Evolutionary conservation across 139 green algal species (phyloP), one percentile per base, ranked within the genome.

Genomic region (Monoraphidium neglectum): DNA sequence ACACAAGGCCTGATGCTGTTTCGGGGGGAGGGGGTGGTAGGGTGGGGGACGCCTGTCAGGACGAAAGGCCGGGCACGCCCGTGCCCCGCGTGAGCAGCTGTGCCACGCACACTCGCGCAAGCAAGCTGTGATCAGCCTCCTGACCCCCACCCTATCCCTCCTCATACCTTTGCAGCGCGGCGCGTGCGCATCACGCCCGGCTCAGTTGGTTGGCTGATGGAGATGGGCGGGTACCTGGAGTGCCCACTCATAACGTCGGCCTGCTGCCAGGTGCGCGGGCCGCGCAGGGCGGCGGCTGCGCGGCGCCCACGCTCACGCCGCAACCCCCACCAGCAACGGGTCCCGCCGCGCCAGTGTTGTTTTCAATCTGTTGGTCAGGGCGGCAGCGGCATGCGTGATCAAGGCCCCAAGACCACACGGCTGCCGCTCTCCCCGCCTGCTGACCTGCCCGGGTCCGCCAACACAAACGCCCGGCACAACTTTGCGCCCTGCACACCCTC

Each of bases 201-300:
- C 72, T 70, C 59, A 1, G 72, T 80, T 24, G 37, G 66, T 0
- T 60, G 37, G 66, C 49, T 80, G 5, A 36, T 84, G 35, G 63
- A 75, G 40, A 76, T 72, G 63, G 70, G 70, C 28, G 76, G 62
- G 10, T 83, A 72, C 53, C 64, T 83, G 46, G 78, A 83, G 71
- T 61, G 74, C 8, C 64, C 63, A 16, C 62, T 63, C 0, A 38
- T 83, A 21, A 33, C 43, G 32, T 18, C 53, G 35, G 53, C 70
- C 3, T 51, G 15, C 33, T 77, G 70, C 56, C 36, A 77, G 70
- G 67, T 73, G 18, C 32, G 67, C n/a, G n/a, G n/a, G n/a, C n/a
- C n/a, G n/a, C n/a, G 70, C 70, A 69, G 70, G 70, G 68, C 10
- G 70, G 56, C 2, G 68, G 70, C 36, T 76, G 70, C 57, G 37